Percentiles rank a stretch among this genome's conserved stretches.
These are phyloP conservation scores for Talaromyces amestolkiae DNA, from an alignment of 2,329 filamentous ascomycete genomes.

Conservation along the genomic window DNA sequence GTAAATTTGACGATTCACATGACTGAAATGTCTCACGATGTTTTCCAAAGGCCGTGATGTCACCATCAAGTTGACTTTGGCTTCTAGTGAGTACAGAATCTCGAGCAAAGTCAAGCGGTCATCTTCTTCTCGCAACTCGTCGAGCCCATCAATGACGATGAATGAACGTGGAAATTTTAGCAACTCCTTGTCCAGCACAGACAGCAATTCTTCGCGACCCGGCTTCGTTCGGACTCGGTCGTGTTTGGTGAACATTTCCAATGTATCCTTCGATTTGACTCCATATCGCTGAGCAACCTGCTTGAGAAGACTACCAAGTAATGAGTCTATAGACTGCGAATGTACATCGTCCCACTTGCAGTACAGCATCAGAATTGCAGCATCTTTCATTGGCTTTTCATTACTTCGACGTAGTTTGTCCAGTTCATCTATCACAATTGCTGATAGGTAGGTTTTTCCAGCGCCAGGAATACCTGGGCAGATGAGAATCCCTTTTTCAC, in stretches of 20 bases:
- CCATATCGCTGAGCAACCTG: slow-evolving; percentile 1
- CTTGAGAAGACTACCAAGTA: slow-evolving; percentile 2
- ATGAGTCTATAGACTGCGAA: background rate
- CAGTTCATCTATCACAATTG: slow-evolving; percentile 2
- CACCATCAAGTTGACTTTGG: slow-evolving; percentile 2
- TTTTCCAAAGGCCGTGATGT: background rate
- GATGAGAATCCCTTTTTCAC: background rate
- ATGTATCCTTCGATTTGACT: background rate
- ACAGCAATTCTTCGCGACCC: background rate
- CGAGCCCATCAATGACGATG: slow-evolving; percentile 3
- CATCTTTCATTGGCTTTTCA: background rate
- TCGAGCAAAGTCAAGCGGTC: background rate
- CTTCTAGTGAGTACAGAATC: background rate
- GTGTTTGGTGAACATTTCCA: background rate
- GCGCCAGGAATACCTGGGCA: background rate
- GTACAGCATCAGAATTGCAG: background rate
- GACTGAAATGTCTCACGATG: background rate
- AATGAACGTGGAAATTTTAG: background rate
- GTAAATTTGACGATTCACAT: background rate
- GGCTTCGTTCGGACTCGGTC: background rate
- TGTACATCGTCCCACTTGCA: slow-evolving; percentile 4
- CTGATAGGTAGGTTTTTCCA: background rate
- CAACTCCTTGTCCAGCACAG: background rate
- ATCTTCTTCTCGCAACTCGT: background rate
- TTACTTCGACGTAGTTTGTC: background rate